Base-by-base conservation (phyloP, 1,284 basidiomycete genomes). In the Pseudozyma thailandica region DNA sequence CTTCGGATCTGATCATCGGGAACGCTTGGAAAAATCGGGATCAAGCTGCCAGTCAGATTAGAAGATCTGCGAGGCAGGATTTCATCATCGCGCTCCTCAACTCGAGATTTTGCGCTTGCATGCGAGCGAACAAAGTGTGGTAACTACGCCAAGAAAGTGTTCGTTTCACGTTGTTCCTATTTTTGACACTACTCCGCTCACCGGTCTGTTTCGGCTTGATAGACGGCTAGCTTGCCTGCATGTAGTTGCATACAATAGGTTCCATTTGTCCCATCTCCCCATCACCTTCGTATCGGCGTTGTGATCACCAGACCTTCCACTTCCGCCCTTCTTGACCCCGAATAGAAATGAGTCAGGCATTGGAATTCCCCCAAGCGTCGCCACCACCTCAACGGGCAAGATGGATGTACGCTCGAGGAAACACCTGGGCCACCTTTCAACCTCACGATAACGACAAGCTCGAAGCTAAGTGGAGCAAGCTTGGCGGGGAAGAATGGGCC, bases 341-440 rank as follows among this genome's bases (percentile, higher is more conserved):
- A n/a, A n/a, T n/a, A n/a, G 15, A 16, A n/a, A 62, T 64, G 61
- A 58, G 1, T 54, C 46, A 54, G 50, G 20, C 46, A 25, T 53
- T 55, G 21, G 35, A 50, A 26, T 27, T 50, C 28, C 21, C 26
- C n/a, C 33, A 25, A 37, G 42, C 44, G 13, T 52, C 47, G 16
- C 57, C 59, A 4, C 74, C 69, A 12, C 54, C 38, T 3, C 53
- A 69, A 27, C 42, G 54, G n/a, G 60, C 75, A 12, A 60, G 63
- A 50, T 82, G 79, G 80, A 77, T 82, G 60, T 78, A 79, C 43
- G 73, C 80, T 23, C 66, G 74, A 23, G 74, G 73, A 10, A 59
- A 68, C 10, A 56, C 58, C 12, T 82, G 80, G 80, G 73, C 74
- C 20, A 64, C 68, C 4, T 82, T 82, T 25, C 51, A 68, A 18